phyloP scores from a whole-genome alignment of 768 basidiomycete species.

The Suillus lakei region DNA sequence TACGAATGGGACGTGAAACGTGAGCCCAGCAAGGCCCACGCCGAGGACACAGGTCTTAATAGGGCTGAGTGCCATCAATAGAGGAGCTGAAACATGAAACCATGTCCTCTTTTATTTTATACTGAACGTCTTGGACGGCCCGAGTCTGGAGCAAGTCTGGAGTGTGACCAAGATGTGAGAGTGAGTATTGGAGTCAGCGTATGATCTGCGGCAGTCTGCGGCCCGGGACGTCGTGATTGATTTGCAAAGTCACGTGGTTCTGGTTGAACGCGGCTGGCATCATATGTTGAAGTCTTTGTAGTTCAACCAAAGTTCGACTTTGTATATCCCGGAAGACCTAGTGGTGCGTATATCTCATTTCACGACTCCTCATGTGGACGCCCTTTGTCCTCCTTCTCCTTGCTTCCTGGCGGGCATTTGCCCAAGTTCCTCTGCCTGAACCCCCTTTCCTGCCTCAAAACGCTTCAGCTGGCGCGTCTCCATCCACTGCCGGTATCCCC shows the following conservation, averaged over 20 bases:
- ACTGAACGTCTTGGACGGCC: conserved; percentile 10
- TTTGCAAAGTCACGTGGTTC: conserved; percentile 3
- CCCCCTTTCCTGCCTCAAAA: conserved; percentile 68
- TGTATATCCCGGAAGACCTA: not conserved
- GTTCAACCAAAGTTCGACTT: not conserved
- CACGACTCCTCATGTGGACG: conserved; percentile 23
- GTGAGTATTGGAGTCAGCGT: not conserved
- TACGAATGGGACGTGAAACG: conserved; percentile 84
- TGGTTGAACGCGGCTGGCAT: conserved; percentile 15
- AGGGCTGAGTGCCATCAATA: conserved; percentile 38
- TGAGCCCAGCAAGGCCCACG: conserved; percentile 74
- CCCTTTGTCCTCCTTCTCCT: conserved; percentile 20
- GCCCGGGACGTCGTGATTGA: not conserved
- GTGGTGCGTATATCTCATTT: conserved; percentile 8
- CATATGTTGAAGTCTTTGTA: not conserved
- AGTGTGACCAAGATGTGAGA: conserved; percentile 15
- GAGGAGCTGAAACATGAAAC: not conserved
- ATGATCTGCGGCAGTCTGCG: not conserved
- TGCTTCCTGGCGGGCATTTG: conserved; percentile 35
- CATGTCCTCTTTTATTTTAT: conserved; percentile 8
- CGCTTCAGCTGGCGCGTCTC: conserved; percentile 56
- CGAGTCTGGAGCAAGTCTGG: conserved; percentile 5
- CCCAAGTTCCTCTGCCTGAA: conserved; percentile 69
- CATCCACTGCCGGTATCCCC: conserved; percentile 49
- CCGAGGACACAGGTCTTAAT: conserved; percentile 77